These are phyloP conservation scores for Pelargonium cotyledonis DNA, from an alignment of 441 rosid genomes.

Conservation along the genomic window DNA sequence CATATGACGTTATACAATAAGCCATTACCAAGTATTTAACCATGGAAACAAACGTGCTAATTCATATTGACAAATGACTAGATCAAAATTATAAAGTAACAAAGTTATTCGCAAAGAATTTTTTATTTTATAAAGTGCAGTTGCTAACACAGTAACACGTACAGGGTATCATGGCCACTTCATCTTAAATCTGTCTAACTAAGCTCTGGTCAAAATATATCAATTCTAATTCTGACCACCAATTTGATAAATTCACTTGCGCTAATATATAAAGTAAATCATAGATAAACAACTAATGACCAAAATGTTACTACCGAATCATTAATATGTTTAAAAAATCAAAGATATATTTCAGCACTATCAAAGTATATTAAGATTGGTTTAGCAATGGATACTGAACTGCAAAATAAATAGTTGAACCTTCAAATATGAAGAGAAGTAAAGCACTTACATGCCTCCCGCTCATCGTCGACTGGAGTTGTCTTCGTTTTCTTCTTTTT, in stretches of 20 bases:
- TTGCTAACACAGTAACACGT: neutral
- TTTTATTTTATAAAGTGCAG: neutral
- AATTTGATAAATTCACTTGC: neutral
- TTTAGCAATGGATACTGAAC: neutral
- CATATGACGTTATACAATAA: neutral
- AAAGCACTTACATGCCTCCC: conserved; percentile 45
- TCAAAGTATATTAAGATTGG: neutral
- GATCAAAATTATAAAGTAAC: neutral
- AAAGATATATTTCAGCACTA: neutral
- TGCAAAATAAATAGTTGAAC: conserved; percentile 1
- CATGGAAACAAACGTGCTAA: neutral
- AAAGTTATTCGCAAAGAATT: neutral
- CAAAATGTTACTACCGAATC: neutral
- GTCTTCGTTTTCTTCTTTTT: conserved; percentile 36
- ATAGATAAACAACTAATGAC: neutral
- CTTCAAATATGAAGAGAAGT: conserved; percentile 7
- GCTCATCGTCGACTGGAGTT: conserved; percentile 27
- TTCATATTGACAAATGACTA: too few species aligned
- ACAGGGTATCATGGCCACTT: neutral
- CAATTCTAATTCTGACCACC: neutral
- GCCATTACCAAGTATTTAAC: neutral
- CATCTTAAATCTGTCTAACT: neutral
- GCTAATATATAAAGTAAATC: neutral
- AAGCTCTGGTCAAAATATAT: neutral
- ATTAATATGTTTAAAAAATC: neutral